Base-by-base conservation (phyloP, 2,329 filamentous ascomycete genomes). In the Domatiomyces catenatus region DNA sequence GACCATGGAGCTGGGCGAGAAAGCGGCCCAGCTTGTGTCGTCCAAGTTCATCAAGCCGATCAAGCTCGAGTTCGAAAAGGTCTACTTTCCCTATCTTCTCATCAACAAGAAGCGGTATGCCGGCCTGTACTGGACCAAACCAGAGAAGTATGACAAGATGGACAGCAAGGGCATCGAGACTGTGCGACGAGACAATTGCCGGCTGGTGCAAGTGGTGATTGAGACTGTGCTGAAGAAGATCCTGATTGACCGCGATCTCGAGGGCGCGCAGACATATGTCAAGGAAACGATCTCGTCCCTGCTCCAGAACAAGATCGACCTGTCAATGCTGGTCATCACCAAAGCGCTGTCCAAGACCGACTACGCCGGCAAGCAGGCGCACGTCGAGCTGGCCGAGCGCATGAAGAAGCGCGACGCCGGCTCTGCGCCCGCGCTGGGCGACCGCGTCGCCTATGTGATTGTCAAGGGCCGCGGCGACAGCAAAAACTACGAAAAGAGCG, bases 41-140 rank as follows among this genome's bases (percentile, higher is more conserved):
- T 77, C 78, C 45, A 94, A 95, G 66, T 98, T 98, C 64, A 73
- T 89, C 66, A 93, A 92, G 63, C 92, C 92, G 3, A 98, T 98
- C 75, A 98, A 96, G 71, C 79, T 98, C 28, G 92, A 98, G 67
- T 98, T 98, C 68, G 92, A 98, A 67, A 98, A 98, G 69, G 90
- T 98, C 1, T 98, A 98, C 69, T 98, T 85, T 65, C 92, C 92
- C 0, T 98, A 98, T 64, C 75, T 98, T 32, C 76, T 98, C 48
- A 98, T 98, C 80, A 98, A 98, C 80, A 98, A 98, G 75, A 98
- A 98, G 74, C 84, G 92, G 56, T 98, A 98, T 62, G 92, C 92
- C 7, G 92, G 92, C n/a, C 70, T 98, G 28, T 96, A 87, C 70
- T 98, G 89, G 89, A 98, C 92, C 4, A 92, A 84, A 58, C 80